Evolutionary conservation across 768 basidiomycete genomes (phyloP).

Genomic region (Suillus clintonianus): DNA sequence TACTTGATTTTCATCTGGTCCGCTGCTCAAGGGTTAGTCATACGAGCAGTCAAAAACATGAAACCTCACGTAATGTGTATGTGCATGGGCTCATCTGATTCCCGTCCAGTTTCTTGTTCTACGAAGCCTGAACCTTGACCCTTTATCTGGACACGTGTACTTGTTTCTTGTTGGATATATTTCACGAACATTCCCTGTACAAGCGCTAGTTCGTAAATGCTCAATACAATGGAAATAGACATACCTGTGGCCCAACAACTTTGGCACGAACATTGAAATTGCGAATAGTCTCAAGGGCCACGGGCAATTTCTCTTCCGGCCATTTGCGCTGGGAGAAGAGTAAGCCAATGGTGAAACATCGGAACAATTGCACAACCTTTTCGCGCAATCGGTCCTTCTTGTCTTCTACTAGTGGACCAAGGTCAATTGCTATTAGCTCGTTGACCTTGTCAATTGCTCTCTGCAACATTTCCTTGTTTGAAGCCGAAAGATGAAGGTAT

Average conservation of each 20-base stretch:
- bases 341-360: slow-evolving; percentile 11
- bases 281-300: slow-evolving; percentile 85
- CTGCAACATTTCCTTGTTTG: slow-evolving; percentile 63
- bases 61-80: slow-evolving; percentile 82
- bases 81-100: slow-evolving; percentile 88
- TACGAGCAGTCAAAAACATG: slow-evolving; percentile 18
- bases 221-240: slow-evolving; percentile 21
- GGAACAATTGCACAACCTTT: slow-evolving; percentile 44
- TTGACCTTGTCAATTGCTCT: slow-evolving; percentile 71
- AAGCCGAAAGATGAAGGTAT: slow-evolving; percentile 90
- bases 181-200: slow-evolving; percentile 93
- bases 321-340: slow-evolving; percentile 73
- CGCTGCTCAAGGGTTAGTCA: slow-evolving; percentile 31
- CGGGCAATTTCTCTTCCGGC: slow-evolving; percentile 95
- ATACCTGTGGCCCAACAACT: slow-evolving; percentile 90
- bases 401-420: slow-evolving; percentile 81
- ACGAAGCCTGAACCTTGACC: slow-evolving; percentile 94
- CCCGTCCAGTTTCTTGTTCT: slow-evolving; percentile 86
- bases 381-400: slow-evolving; percentile 70
- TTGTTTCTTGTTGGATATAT: slow-evolving; percentile 95
- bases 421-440: slow-evolving; percentile 70
- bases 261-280: slow-evolving; percentile 99
- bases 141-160: slow-evolving; percentile 96
- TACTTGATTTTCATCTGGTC: slow-evolving; percentile 87
- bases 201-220: background rate